Base-by-base conservation (phyloP, 2,329 filamentous ascomycete species). In the Chrysoporthe puriensis region DNA sequence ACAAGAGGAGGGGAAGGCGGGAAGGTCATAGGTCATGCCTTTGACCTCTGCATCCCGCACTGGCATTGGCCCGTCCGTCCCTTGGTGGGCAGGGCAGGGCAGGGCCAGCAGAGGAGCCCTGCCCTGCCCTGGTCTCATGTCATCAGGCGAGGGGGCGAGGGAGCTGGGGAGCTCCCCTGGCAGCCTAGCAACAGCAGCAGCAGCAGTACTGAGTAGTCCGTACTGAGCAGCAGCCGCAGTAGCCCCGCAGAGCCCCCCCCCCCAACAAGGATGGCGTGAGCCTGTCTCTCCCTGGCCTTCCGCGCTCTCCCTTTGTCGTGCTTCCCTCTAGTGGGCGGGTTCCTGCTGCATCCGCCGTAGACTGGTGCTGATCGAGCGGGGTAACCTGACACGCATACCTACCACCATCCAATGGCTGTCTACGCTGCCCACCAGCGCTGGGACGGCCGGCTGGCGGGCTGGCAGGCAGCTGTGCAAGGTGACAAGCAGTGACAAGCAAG, bases 1-100 rank as follows among this genome's bases (percentile, higher is more conserved):
- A 66, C 57, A 32, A 67, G 63, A 64, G 64, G 65, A 67, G 67
- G 67, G 67, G 65, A 64, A 69, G 57, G 48, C 43, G 54, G 67
- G 67, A 62, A 67, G 56, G 62, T 67, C 54, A 64, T 63, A 63
- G 46, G 26, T 42, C n/a, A 54, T 26, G 54, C 34, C 52, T 32
- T 26, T 18, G 11, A 7, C 26, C 52, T 56, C 34, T 26, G 54
- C 54, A 57, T 57, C 62, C 60, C 62, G 66, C 34, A 21, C 13
- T 43, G 52, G n/a, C 62, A 64, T 36, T 62, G 42, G 59, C n/a
- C 26, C 50, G 66, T 48, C 56, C 52, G 48, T 11, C 48, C 14
- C 48, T 50, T 3, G 48, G n/a, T 9, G 18, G 18, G 18, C 50
- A 54, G 52, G 14, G 18, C 50, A 54, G 52, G 14, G 26, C 26